A percentile compares a stretch with the other conserved stretches of the same genome.
phyloP scores from a whole-genome alignment of 108 stramenopile genomes.

The Parietichytrium sp. region DNA sequence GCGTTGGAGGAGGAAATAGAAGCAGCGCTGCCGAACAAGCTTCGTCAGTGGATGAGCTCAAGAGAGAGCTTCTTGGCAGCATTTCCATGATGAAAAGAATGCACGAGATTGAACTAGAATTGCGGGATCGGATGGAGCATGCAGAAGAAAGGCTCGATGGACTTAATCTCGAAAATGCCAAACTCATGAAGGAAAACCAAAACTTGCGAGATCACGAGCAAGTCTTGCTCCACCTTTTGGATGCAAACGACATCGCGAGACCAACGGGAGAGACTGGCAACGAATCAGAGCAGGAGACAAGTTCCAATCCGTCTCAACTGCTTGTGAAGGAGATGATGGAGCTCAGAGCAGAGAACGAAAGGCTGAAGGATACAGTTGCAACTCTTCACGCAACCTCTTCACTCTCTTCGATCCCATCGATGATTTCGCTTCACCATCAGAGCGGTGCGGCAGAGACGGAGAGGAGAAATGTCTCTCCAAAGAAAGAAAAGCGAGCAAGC shows the following conservation, averaged over 20 bases:
- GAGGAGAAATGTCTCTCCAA: no score
- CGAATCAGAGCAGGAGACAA: not conserved
- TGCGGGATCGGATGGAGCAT: constrained; percentile 35
- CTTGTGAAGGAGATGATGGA: not conserved
- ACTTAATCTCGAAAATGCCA: constrained; percentile 17
- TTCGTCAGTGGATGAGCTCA: not conserved
- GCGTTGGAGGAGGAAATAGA: not conserved
- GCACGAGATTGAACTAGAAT: constrained; percentile 11
- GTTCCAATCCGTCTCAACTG: not conserved
- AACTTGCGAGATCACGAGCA: constrained; percentile 19
- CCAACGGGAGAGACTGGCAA: no score
- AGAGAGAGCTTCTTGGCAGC: not conserved
- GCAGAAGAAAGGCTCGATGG: not conserved
- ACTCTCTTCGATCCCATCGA: no score
- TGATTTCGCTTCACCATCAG: no score
- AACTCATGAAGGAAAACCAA: not conserved
- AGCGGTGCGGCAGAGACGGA: no score
- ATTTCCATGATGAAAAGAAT: constrained; percentile 15
- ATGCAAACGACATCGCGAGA: no score
- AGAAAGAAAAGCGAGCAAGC: no score
- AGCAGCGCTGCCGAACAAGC: not conserved
- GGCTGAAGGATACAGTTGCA: not conserved
- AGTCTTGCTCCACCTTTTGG: not conserved
- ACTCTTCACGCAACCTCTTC: not conserved
- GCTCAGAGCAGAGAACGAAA: not conserved